Base-by-base conservation (phyloP, 1,284 basidiomycete genomes). In the Puccinia polysora region DNA sequence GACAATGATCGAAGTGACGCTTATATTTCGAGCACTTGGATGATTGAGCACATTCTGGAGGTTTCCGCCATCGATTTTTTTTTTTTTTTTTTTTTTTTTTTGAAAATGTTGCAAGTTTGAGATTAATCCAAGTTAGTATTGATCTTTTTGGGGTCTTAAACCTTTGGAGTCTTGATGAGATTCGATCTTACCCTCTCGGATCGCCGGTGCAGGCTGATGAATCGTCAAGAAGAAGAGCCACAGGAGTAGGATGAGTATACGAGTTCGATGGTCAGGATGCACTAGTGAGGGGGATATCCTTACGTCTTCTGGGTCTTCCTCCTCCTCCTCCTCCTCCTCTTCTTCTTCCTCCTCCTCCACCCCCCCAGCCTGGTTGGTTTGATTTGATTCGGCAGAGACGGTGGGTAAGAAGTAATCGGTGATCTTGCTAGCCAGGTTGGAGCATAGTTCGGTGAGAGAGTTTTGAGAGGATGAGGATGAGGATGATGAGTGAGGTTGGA, bases 1-100 rank as follows among this genome's bases (percentile, higher is more conserved):
- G 69, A 53, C 69, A 72, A 63, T 72, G 69, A 45, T 72, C 69
- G 43, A 72, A 72, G 58, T 72, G 69, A n/a, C 34, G 58, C 23
- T 72, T 63, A 30, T 72, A 72, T 56, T 72, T 72, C 14, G 69
- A 50, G 52, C 69, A 72, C 30, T 72, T 72, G 15, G 59, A n/a
- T n/a, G n/a, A 62, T 56, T 72, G 50, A 15, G 49, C 40, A 36
- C 69, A 72, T 56, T 72, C 69, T 72, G 34, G n/a, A n/a, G n/a
- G n/a, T n/a, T n/a, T n/a, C n/a, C n/a, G n/a, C n/a, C n/a, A n/a
- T n/a, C n/a, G n/a, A n/a, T n/a, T n/a, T n/a, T n/a, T n/a, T n/a
- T n/a, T n/a, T n/a, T n/a, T n/a, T n/a, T n/a, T n/a, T n/a, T n/a
- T n/a, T n/a, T n/a, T n/a, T n/a, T n/a, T n/a, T n/a, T n/a, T n/a